Evolutionary conservation across 352 stramenopile species (phyloP).

Genomic region (Aphanomyces cochlioides): DNA sequence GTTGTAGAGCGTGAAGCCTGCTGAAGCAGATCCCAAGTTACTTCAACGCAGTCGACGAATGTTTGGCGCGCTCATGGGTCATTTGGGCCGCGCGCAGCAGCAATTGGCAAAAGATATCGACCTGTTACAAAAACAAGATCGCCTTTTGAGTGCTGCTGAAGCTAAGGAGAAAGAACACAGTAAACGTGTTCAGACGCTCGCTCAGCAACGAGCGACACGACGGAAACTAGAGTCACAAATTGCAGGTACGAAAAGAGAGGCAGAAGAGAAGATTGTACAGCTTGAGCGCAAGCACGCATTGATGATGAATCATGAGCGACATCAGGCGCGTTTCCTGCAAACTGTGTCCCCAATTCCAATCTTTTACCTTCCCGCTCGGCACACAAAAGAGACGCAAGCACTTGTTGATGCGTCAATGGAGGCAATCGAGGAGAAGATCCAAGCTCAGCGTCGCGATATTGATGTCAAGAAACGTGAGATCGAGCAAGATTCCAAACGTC

Average conservation of each 20-base stretch:
- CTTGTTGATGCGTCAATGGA: conserved; percentile 64
- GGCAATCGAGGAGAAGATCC: conserved; percentile 61
- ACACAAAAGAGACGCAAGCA: conserved; percentile 76
- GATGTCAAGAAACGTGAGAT: conserved; percentile 49
- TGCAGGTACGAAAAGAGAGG: conserved; percentile 45
- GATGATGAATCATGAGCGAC: conserved; percentile 42
- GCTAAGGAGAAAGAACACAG: conserved; percentile 66
- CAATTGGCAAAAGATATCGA: conserved; percentile 74
- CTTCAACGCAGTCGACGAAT: conserved; percentile 56
- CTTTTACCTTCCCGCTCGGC: conserved; percentile 64
- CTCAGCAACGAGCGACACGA: conserved; percentile 40
- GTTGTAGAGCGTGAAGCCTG: conserved; percentile 11
- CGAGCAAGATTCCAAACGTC: conserved; percentile 46
- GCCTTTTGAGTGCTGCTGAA: conserved; percentile 58
- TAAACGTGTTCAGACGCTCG: conserved; percentile 44
- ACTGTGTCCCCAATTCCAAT: conserved; percentile 66
- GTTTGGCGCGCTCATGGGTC: conserved; percentile 78
- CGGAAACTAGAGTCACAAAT: conserved; percentile 47
- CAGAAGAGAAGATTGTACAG: conserved; percentile 49
- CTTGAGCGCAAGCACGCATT: conserved; percentile 61
- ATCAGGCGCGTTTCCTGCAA: conserved; percentile 57
- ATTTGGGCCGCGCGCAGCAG: conserved; percentile 72
- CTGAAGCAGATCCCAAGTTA: conserved; percentile 7
- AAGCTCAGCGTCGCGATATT: conserved; percentile 39
- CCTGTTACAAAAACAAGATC: conserved; percentile 67